These are phyloP conservation scores for Colletotrichum sidae DNA, from an alignment of 2,329 filamentous ascomycete genomes.

Conservation along the genomic window DNA sequence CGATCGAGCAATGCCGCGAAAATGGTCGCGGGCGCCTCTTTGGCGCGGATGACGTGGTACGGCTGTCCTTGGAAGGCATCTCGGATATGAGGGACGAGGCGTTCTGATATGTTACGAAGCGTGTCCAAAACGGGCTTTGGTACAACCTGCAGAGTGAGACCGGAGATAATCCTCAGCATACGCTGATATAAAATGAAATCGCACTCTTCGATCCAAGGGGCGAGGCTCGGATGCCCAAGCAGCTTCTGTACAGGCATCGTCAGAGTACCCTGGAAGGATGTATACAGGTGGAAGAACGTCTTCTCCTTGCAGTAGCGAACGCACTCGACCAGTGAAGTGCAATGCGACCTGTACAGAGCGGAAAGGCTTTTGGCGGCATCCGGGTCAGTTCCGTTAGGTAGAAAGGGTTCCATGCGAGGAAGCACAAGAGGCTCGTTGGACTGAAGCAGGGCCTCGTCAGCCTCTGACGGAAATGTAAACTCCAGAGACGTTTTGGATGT, in stretches of 20 bases:
- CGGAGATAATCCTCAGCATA: constrained; percentile 92
- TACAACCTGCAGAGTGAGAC: constrained; percentile 90
- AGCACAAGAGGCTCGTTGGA: constrained; percentile 80
- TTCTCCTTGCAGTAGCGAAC: constrained; percentile 97
- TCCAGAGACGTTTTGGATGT: constrained; percentile 68
- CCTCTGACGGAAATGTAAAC: constrained; percentile 70
- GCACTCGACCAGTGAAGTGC: constrained; percentile 93
- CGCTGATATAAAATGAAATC: constrained; percentile 97
- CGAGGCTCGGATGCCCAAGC: constrained; percentile 82
- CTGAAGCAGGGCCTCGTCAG: constrained; percentile 63
- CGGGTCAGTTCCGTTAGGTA: constrained; percentile 83
- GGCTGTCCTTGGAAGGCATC: constrained; percentile 89
- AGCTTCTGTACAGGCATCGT: constrained; percentile 97
- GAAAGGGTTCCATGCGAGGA: constrained; percentile 86
- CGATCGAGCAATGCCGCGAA: constrained; percentile 90
- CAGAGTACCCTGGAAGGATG: constrained; percentile 93
- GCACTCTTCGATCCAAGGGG: constrained; percentile 94
- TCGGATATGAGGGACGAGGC: constrained; percentile 83
- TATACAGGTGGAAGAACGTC: constrained; percentile 94
- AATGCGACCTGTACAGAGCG: constrained; percentile 92
- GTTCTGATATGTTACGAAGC: constrained; percentile 86
- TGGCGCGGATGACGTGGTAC: constrained; percentile 85
- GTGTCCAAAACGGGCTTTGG: constrained; percentile 89
- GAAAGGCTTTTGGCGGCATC: constrained; percentile 88
- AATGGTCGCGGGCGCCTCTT: constrained; percentile 86